A percentile compares a stretch with the other conserved stretches of the same genome.
Conservation (phyloP, 192 early-diverging fungal species). For the Backusella australiensis region DNA sequence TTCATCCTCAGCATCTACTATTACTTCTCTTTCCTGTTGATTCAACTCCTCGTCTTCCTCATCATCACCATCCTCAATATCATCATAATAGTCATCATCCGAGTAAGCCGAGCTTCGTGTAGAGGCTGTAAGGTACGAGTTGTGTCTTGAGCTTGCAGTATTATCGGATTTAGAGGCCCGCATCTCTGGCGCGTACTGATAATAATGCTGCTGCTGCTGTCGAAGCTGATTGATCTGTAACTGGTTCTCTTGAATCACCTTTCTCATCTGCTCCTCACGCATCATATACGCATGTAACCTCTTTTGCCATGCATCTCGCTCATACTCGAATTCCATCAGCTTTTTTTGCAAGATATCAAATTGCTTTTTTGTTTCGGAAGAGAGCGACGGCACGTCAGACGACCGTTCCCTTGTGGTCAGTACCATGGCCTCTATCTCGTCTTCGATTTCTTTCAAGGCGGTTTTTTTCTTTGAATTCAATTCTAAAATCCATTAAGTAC, state of each 20-base stretch:
- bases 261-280: constrained; percentile 10
- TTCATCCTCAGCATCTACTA: neutral
- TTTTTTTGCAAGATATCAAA: constrained; percentile 6
- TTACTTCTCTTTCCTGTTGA: neutral
- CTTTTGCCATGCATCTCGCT: constrained; percentile 6
- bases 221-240: neutral
- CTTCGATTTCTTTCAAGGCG: neutral
- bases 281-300: neutral
- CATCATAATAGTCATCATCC: constrained; percentile 1
- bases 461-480: neutral
- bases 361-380: neutral
- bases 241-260: constrained; percentile 4
- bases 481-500: neutral
- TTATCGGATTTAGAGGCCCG: neutral
- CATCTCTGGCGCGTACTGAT: neutral
- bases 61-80: neutral
- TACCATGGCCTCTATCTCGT: neutral
- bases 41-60: neutral
- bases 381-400: neutral
- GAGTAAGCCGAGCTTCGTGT: neutral
- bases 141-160: neutral
- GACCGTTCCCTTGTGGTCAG: neutral
- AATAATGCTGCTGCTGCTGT: neutral
- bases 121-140: neutral
- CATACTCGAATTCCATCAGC: neutral